These are phyloP conservation scores for Phytopythium litorale DNA, from an alignment of 352 stramenopile species.

Conservation along the genomic window DNA sequence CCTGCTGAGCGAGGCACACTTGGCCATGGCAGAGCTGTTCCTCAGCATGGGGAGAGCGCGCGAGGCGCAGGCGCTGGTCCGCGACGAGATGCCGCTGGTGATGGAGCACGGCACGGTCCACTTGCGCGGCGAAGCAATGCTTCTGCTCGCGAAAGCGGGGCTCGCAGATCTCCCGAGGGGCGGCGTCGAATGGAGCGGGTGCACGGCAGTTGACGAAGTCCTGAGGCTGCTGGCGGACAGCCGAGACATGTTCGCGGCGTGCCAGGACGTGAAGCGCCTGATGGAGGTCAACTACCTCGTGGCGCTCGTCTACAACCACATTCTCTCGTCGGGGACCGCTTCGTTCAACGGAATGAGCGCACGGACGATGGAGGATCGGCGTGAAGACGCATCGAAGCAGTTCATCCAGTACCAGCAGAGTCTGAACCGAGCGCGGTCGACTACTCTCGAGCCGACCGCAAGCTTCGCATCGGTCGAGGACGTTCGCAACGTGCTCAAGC, in stretches of 20 bases:
- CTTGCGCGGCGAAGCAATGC: conserved; percentile 47
- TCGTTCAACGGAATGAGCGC: neutral
- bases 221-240: conserved; percentile 27
- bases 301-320: conserved; percentile 37
- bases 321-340: neutral
- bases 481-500: conserved; percentile 19
- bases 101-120: conserved; percentile 59
- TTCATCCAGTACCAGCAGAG: conserved; percentile 28
- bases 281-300: conserved; percentile 40
- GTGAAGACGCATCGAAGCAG: conserved; percentile 19
- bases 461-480: conserved; percentile 24
- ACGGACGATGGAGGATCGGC: neutral
- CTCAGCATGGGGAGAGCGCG: conserved; percentile 49
- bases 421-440: conserved; percentile 22
- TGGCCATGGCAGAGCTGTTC: conserved; percentile 60
- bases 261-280: conserved; percentile 30
- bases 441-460: conserved; percentile 27
- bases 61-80: conserved; percentile 42
- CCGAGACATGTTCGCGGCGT: conserved; percentile 23
- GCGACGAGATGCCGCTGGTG: conserved; percentile 60
- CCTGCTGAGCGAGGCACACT: conserved; percentile 50
- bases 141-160: conserved; percentile 52
- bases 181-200: neutral
- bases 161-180: conserved; percentile 22
- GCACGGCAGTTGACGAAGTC: neutral